Base-by-base conservation (phyloP, 1,284 basidiomycete genomes). In the Xanthoconium separans region DNA sequence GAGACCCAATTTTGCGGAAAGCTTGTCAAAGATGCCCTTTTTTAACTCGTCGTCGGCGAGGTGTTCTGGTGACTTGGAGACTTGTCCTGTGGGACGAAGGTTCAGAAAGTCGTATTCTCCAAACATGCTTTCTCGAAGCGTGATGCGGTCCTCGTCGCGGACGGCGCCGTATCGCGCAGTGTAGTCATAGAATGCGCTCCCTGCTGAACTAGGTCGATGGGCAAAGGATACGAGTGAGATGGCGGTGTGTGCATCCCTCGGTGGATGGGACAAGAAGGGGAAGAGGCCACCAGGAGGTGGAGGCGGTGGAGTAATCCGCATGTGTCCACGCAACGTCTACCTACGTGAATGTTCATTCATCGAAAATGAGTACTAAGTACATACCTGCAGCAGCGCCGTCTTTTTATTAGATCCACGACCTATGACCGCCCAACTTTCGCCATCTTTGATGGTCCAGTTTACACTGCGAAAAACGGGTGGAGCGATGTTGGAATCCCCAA, bases 141-240 rank as follows among this genome's bases (percentile, higher is more conserved):
- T 94, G 50, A 83, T 67, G 34, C 80, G 77, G 65, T 95, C 92
- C 65, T 89, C 90, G 37, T 95, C 93, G 18, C 89, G 78, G 37
- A 95, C 79, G 0, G 90, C 87, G 22, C 91, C 93, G 66, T 95
- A 98, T 4, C 93, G 84, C 2, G 93, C 91, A 0, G 92, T 91
- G 66, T 89, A 96, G 71, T 97, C 94, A 57, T 89, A 89, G 70
- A 97, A 98, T n/a, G 81, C 90, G 7, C 87, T 79, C 0, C 84
- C 81, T 0, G 79, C 71, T 0, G 79, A 74, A 42, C 74, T 76
- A 4, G 77, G 74, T 40, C 85, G 79, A 55, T 89, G 84, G 0
- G 85, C 80, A 64, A 94, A 94, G 0, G 88, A 87, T 6, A 94
- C 86, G 44, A 89, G 76, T 7, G 83, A 75, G 36, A 93, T 72